Evolutionary conservation across 23 red algal species (phyloP).

Genomic region (Gracilariopsis chorda): DNA sequence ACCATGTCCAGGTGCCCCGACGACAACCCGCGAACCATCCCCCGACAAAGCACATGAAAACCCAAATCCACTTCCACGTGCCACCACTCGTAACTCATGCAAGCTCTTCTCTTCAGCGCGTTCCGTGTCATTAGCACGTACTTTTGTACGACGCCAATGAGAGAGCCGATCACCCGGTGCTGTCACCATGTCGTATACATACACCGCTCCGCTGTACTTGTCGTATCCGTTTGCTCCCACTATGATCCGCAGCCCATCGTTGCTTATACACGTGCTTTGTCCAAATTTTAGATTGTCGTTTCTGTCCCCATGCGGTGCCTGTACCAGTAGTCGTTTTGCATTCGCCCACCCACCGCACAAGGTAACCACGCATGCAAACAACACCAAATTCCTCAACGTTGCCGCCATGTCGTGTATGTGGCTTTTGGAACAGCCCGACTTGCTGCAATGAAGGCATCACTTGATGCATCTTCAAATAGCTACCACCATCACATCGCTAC

Average conservation of each 20-base stretch:
- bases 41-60: conserved; percentile 46
- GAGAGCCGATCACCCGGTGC: background rate
- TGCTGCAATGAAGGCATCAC: background rate
- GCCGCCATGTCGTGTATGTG: no score
- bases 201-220: conserved; percentile 22
- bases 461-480: no score
- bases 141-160: conserved; percentile 22
- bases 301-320: conserved; percentile 5
- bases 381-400: no score
- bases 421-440: no score
- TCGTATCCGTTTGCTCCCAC: conserved; percentile 48
- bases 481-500: no score
- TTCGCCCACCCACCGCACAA: background rate
- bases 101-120: conserved; percentile 2
- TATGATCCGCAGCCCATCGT: background rate
- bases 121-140: conserved; percentile 3
- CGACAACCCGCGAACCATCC: background rate
- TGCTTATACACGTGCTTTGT: conserved; percentile 28
- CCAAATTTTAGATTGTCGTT: conserved; percentile 26
- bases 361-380: no score
- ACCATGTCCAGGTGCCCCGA: conserved; percentile 52
- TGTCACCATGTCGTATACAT: conserved; percentile 31
- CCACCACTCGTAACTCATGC: background rate
- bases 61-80: conserved; percentile 43
- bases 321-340: background rate